Evolutionary conservation across 805 yeast species (phyloP).

Genomic region (Myxozyma sirexii): DNA sequence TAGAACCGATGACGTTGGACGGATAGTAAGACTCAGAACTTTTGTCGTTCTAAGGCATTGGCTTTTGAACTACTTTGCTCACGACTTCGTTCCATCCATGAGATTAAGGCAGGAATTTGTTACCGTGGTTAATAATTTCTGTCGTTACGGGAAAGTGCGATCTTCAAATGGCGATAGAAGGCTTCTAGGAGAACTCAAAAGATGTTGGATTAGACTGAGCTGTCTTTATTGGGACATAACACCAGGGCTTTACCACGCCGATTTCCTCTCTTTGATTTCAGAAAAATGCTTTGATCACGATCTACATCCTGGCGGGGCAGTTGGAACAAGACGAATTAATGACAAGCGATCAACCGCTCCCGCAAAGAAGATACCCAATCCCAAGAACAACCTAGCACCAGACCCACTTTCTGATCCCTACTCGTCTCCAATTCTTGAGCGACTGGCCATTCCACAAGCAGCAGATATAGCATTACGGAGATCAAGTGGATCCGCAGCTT

Average conservation of each 20-base stretch:
- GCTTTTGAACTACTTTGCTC: slow-evolving; percentile 82
- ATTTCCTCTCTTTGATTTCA: slow-evolving; percentile 8
- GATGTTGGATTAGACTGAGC: slow-evolving; percentile 51
- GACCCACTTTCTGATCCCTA: neutral
- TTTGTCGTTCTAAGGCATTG: slow-evolving; percentile 89
- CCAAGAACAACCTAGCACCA: neutral
- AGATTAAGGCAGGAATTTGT: slow-evolving; percentile 52
- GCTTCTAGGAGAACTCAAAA: slow-evolving; percentile 52
- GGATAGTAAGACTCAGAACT: slow-evolving; percentile 71
- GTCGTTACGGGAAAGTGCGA: slow-evolving; percentile 37
- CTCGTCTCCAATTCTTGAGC: neutral
- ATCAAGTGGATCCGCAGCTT: neutral
- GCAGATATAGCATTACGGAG: neutral
- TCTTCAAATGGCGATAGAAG: slow-evolving; percentile 39
- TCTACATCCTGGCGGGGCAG: slow-evolving; percentile 42
- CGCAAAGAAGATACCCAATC: neutral
- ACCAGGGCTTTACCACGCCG: slow-evolving; percentile 11
- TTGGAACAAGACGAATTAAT: slow-evolving; percentile 17
- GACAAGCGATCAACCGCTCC: neutral
- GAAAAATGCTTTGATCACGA: slow-evolving; percentile 31
- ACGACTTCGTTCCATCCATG: slow-evolving; percentile 68
- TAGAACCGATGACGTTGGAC: slow-evolving; percentile 53
- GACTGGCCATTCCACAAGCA: neutral
- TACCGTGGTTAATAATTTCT: slow-evolving; percentile 44
- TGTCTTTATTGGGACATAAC: slow-evolving; percentile 42